A percentile compares a stretch with the other conserved stretches of the same genome.
phyloP scores from a whole-genome alignment of 495 filamentous ascomycete genomes.

The Aspergillus diversus region DNA sequence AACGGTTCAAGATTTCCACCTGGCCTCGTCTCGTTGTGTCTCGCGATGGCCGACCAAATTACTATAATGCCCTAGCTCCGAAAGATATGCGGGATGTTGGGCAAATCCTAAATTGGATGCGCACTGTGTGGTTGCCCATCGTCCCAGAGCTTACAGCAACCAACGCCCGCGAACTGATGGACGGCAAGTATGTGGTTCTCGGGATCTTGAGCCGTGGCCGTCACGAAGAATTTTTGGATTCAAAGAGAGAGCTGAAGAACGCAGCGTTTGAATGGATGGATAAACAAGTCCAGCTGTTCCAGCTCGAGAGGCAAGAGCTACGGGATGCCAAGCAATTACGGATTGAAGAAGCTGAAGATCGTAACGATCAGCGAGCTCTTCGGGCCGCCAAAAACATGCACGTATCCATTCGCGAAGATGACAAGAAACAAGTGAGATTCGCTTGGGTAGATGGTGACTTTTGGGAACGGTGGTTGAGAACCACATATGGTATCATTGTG shows the following conservation, averaged over 20 bases:
- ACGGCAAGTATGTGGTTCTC: conserved; percentile 87
- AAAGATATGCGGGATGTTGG: conserved; percentile 87
- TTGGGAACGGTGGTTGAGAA: conserved; percentile 96
- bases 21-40: conserved; percentile 92
- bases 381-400: conserved; percentile 88
- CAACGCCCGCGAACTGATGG: conserved; percentile 93
- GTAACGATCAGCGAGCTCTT: conserved; percentile 84
- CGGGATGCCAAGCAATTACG: conserved; percentile 92
- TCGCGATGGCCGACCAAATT: conserved; percentile 83
- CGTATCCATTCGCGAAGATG: conserved; percentile 83
- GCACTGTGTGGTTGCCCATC: conserved; percentile 94
- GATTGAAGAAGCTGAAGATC: conserved; percentile 94
- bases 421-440: conserved; percentile 88
- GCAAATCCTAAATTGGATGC: conserved; percentile 88
- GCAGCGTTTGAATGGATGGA: conserved; percentile 98
- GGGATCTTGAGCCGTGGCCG: conserved; percentile 83
- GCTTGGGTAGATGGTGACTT: conserved; percentile 99
- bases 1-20: conserved; percentile 90
- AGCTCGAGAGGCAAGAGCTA: conserved; percentile 87
- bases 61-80: conserved; percentile 82
- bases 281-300: conserved; percentile 85
- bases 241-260: conserved; percentile 90
- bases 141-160: conserved; percentile 90
- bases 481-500: conserved; percentile 88
- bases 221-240: conserved; percentile 73